Conservation (phyloP, 23 red algal genomes). For the Gracilariopsis chorda region DNA sequence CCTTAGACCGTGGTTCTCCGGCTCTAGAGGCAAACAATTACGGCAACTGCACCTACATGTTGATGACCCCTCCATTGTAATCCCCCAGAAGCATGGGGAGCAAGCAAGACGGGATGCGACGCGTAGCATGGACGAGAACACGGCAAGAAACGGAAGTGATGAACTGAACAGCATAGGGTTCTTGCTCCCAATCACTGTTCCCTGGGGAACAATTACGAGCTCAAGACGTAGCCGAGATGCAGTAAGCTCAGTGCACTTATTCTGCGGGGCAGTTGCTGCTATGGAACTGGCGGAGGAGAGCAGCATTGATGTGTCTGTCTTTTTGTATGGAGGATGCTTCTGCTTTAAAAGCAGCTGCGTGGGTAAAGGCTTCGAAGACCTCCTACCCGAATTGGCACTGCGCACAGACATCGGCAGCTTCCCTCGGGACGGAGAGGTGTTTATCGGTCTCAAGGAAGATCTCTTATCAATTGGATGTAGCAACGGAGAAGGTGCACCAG, state of each 20-base stretch:
- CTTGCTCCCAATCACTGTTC: background rate
- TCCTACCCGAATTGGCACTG: no score
- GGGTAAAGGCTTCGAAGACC: background rate
- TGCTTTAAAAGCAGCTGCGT: background rate
- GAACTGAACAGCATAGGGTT: background rate
- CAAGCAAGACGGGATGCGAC: background rate
- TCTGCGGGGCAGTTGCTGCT: background rate
- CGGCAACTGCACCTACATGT: constrained; percentile 1
- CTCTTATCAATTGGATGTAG: no score
- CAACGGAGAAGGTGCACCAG: background rate
- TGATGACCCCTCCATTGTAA: background rate
- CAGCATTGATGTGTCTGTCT: background rate
- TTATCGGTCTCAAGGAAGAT: no score
- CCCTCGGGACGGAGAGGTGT: no score
- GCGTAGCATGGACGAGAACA: background rate
- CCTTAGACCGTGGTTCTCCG: background rate
- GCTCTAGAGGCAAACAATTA: background rate
- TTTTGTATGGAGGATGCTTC: constrained; percentile 6
- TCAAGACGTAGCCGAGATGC: background rate
- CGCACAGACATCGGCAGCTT: no score
- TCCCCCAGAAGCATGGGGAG: constrained; percentile 12
- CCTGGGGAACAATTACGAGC: background rate
- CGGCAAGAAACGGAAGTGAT: background rate
- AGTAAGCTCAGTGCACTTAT: background rate
- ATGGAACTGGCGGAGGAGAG: background rate